Base-by-base conservation (phyloP, 306 rosid species). In the Parietaria judaica region DNA sequence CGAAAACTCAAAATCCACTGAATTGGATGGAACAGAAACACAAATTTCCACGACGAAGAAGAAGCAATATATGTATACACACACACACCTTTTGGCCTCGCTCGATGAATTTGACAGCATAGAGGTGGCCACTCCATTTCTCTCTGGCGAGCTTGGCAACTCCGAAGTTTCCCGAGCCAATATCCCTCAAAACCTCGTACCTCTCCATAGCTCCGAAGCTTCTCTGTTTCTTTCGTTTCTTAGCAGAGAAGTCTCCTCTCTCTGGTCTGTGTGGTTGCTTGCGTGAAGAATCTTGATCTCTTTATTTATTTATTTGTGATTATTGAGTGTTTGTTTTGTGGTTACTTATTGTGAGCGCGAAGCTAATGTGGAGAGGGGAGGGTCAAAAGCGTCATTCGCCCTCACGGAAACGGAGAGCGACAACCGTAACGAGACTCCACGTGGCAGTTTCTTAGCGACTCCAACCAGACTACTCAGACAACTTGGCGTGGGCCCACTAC, bases 151-250 rank as follows among this genome's bases (percentile, higher is more conserved):
- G 80, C 76, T 84, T 94, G 14, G 99, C 99, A 14, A 94, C 95
- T 48, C 99, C 97, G 60, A 88, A 94, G 72, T 94, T 94, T 9
- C 99, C 99, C 13, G 99, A 89, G 43, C 99, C 99, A 69, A 94
- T 84, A 78, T 89, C 89, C 74, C 74, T 86, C 62, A 86, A 56
- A 67, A 79, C 79, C 79, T 94, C 97, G 49, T 84, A 94, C 0
- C 91, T 68, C 71, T 94, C 99, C 99, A 94, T 75, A 54, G 58
- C 38, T 11, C n/a, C 58, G 34, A 34, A 38, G 36, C 44, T 39
- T 58, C 58, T 63, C 39, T 66, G 15, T 57, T 35, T 72, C 35
- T 49, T 23, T 56, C 8, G n/a, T 7, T 59, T 59, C 14, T 39
- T 6, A 49, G 14, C 53, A 8, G 36, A 7, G 41, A 56, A 36